A percentile compares a stretch with the other conserved stretches of the same genome.
Evolutionary conservation across 2,329 filamentous ascomycete genomes (phyloP).

Genomic region (Penicillium sclerotiorum): DNA sequence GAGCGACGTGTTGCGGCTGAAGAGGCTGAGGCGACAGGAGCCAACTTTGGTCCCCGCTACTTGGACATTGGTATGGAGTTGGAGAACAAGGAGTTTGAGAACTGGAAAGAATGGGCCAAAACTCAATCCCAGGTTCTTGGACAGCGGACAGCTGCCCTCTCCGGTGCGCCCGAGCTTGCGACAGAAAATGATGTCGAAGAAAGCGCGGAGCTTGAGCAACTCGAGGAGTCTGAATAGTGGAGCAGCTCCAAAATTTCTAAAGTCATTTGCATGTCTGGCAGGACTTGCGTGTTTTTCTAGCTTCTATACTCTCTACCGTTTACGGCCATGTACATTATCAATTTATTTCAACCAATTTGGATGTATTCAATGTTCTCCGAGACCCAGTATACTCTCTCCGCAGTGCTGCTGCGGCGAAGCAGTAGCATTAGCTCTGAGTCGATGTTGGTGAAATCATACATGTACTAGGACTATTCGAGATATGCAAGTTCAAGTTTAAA

Average conservation of each 20-base stretch:
- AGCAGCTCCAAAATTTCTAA: background rate
- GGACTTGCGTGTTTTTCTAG: background rate
- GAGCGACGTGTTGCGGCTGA: conserved; percentile 81
- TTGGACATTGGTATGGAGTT: conserved; percentile 78
- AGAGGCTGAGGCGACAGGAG: conserved; percentile 82
- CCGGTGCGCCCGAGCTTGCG: conserved; percentile 42
- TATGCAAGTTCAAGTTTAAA: no score
- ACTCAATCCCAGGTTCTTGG: conserved; percentile 54
- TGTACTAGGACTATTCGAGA: no score
- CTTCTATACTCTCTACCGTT: conserved; percentile 8
- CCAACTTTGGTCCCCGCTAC: conserved; percentile 79
- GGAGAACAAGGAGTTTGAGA: conserved; percentile 77
- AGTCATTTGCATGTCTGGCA: conserved; percentile 8
- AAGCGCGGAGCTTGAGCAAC: conserved; percentile 7
- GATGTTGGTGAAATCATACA: no score
- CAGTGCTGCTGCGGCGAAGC: no score
- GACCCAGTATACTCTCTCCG: no score
- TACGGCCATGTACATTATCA: conserved; percentile 29
- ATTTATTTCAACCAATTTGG: conserved; percentile 13
- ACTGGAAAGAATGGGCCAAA: conserved; percentile 80
- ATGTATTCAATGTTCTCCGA: conserved; percentile 20
- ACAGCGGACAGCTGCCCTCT: conserved; percentile 50
- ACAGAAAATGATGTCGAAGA: conserved; percentile 21
- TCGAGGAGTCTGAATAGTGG: no score
- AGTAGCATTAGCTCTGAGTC: no score